Percentiles rank a stretch among this genome's conserved stretches.
phyloP scores from a whole-genome alignment of 1,284 basidiomycete species.

The Fereydounia khargensis region DNA sequence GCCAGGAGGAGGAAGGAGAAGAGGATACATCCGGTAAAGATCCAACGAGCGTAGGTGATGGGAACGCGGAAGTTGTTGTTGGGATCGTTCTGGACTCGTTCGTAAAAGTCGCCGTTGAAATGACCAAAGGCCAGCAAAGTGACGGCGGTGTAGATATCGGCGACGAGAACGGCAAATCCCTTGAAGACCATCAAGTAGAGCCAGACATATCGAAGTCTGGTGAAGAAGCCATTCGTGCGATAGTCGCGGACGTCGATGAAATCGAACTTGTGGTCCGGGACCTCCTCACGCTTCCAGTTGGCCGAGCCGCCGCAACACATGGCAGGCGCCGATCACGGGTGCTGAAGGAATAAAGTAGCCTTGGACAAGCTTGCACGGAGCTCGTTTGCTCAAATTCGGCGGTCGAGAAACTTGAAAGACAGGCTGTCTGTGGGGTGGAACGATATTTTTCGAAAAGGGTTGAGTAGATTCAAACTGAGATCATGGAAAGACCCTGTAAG shows the following conservation, averaged over 20 bases:
- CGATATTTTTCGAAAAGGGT: too few relatives aligned
- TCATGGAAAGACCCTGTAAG: too few relatives aligned
- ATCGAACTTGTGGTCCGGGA: conserved; percentile 99
- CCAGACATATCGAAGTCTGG: conserved; percentile 86
- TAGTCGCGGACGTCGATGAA: conserved; percentile 93
- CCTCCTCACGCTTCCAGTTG: conserved; percentile 89
- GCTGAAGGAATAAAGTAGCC: too few relatives aligned
- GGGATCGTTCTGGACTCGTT: conserved; percentile 66
- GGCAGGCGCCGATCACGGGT: not conserved
- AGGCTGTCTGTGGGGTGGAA: not conserved
- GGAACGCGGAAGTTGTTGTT: conserved; percentile 77
- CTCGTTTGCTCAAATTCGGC: not conserved
- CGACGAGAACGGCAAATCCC: conserved; percentile 89
- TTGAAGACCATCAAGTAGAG: conserved; percentile 89
- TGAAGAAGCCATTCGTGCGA: conserved; percentile 77
- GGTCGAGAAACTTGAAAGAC: not conserved
- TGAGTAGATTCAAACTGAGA: too few relatives aligned
- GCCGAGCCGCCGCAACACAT: conserved; percentile 46
- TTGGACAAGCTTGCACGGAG: too few relatives aligned
- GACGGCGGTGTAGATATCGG: conserved; percentile 95
- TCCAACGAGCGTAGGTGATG: conserved; percentile 86
- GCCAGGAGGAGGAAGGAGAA: conserved; percentile 89
- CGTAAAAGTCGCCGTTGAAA: conserved; percentile 75
- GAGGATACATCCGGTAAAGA: conserved; percentile 96
- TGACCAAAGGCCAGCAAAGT: conserved; percentile 89